These are phyloP conservation scores for Millerozyma acaciae DNA, from an alignment of 805 yeast genomes.

Conservation along the genomic window DNA sequence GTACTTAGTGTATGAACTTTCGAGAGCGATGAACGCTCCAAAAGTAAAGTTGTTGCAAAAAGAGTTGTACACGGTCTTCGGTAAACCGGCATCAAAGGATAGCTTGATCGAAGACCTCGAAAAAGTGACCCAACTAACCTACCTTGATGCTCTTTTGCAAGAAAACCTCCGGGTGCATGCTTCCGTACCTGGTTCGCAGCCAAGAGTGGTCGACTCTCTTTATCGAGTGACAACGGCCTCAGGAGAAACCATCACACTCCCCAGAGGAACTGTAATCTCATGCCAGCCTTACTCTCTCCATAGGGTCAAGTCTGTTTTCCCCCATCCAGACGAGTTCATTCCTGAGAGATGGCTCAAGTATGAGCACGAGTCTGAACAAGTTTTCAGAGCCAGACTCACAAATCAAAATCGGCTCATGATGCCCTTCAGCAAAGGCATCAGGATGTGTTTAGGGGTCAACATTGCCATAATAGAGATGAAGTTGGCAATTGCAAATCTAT, in stretches of 20 bases:
- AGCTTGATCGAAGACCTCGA: no score
- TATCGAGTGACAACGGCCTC: conserved; percentile 17
- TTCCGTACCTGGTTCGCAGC: conserved; percentile 74
- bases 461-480: conserved; percentile 64
- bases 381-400: conserved; percentile 33
- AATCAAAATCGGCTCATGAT: conserved; percentile 52
- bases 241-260: no score
- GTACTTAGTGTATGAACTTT: no score
- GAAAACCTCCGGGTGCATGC: conserved; percentile 63
- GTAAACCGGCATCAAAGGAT: no score
- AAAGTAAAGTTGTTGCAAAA: no score
- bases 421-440: conserved; percentile 69
- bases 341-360: conserved; percentile 62
- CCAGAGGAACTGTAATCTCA: conserved; percentile 53
- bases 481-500: conserved; percentile 50
- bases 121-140: conserved; percentile 41
- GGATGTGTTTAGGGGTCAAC: conserved; percentile 75
- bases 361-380: conserved; percentile 26
- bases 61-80: no score
- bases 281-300: conserved; percentile 68
- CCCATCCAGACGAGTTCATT: conserved; percentile 47
- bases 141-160: conserved; percentile 55
- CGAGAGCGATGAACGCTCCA: no score
- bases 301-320: conserved; percentile 46
- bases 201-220: conserved; percentile 42